These are phyloP conservation scores for Asterella californica DNA, from an alignment of 225 moss, liverwort and hornwort genomes.

Conservation along the genomic window DNA sequence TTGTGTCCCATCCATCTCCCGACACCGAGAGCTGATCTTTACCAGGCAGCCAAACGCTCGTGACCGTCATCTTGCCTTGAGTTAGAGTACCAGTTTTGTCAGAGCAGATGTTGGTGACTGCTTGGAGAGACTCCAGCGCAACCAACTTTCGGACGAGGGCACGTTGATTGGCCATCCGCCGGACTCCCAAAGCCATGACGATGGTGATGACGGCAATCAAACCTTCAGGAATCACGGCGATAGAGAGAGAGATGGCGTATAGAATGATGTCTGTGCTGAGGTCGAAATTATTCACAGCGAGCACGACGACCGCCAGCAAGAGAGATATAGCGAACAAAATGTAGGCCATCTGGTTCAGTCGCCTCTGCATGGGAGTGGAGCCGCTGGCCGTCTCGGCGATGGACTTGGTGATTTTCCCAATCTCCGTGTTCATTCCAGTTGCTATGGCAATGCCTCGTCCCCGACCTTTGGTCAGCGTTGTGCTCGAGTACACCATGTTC, in stretches of 20 bases:
- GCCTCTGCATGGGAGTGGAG: conserved; percentile 41
- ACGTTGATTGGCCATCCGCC: conserved; percentile 45
- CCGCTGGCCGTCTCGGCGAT: conserved; percentile 40
- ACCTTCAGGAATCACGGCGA: conserved; percentile 21
- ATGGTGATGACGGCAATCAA: conserved; percentile 20
- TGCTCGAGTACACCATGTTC: conserved; percentile 24
- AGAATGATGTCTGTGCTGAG: conserved; percentile 8
- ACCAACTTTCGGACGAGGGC: conserved; percentile 46
- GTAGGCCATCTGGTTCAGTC: conserved; percentile 15
- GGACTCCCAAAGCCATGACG: conserved; percentile 37
- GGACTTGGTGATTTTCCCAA: conserved; percentile 46
- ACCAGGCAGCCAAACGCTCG: conserved; percentile 42
- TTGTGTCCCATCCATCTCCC: conserved; percentile 10
- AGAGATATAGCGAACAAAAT: conserved; percentile 5
- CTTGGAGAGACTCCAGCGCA: conserved; percentile 50
- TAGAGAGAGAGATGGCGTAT: conserved; percentile 17
- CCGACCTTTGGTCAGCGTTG: conserved; percentile 46
- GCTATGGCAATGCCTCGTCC: conserved; percentile 39
- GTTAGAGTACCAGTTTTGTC: conserved; percentile 58
- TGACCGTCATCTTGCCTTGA: conserved; percentile 53
- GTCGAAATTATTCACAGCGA: conserved; percentile 10
- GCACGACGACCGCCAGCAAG: conserved; percentile 1
- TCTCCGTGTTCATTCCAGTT: conserved; percentile 55
- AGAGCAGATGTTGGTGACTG: conserved; percentile 55
- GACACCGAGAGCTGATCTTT: conserved; percentile 10